Base-by-base conservation (phyloP, 805 yeast species). In the Sugiyamaella boreocaroliniensis region DNA sequence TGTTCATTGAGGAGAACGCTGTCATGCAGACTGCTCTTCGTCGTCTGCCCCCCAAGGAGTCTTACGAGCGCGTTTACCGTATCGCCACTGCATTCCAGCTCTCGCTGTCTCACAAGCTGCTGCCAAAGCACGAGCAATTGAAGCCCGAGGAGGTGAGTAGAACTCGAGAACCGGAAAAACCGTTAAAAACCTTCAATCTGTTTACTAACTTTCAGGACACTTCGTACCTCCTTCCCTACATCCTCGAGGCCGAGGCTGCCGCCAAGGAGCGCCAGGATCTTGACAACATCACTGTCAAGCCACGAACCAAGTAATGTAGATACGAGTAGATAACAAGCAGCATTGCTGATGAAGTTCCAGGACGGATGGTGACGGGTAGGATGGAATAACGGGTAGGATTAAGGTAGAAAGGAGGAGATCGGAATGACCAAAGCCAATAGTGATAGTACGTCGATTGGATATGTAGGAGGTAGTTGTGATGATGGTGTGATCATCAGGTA, bases 191-290 rank as follows among this genome's bases (percentile, higher is more conserved):
- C 22, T 7, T 3, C 6, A 22, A 22, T 32, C 11, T 11, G 37
- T 32, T 32, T 32, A 14, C 37, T 32, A 32, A 47, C 9, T 22
- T 19, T 16, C 26, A 54, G 57, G 72, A 69, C 63, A 66, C 64
- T 43, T 51, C 65, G 63, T 90, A 89, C 76, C 78, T 93, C 68
- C 72, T 86, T 55, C 97, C 97, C 62, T 86, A 86, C 76, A 76
- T 93, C 57, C 79, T 90, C 67, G 97, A 93, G 77, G 95, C 92
- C 57, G 98, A 93, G 77, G 88, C 87, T 64, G 97, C 88, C 72
- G 85, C 83, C 48, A 76, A 79, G 59, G 99, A 93, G 78, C 89
- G 85, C 75, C 83, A 78, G 57, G 93, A 85, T 67, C 82, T 93
- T 67, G 96, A 93, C 78, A 85, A 87, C 78, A 76, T 88, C 61